Evolutionary conservation across 2,329 filamentous ascomycete genomes (phyloP).

Genomic region (Teratosphaeria destructans): DNA sequence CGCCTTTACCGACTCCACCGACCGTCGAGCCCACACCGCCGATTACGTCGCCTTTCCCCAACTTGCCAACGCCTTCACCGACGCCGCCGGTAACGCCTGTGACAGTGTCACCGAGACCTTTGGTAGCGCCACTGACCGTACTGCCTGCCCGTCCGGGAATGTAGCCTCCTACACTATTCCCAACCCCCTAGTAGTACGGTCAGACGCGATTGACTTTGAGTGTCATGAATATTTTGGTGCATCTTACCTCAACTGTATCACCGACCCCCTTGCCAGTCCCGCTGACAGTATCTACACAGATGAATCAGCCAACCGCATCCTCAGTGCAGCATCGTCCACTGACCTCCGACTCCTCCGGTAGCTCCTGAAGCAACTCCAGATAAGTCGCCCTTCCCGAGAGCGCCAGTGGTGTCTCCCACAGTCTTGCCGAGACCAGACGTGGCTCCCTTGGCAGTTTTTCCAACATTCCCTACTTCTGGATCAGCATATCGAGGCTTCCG

Average conservation of each 20-base stretch:
- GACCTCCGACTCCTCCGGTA: constrained; percentile 16
- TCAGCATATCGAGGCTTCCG: not conserved
- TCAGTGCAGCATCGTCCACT: not conserved
- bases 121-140: constrained; percentile 33
- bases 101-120: constrained; percentile 31
- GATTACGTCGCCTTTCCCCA: constrained; percentile 35
- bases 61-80: constrained; percentile 34
- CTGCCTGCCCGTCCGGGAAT: constrained; percentile 30
- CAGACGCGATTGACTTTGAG: not conserved
- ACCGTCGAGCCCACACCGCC: constrained; percentile 33
- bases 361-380: constrained; percentile 29
- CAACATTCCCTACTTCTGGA: not conserved
- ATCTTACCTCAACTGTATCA: constrained; percentile 21
- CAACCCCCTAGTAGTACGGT: constrained; percentile 6
- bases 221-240: not conserved
- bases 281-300: constrained; percentile 9
- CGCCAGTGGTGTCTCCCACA: constrained; percentile 32
- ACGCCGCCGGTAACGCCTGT: constrained; percentile 32
- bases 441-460: constrained; percentile 1
- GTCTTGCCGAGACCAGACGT: constrained; percentile 5
- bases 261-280: constrained; percentile 21
- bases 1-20: constrained; percentile 27
- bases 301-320: not conserved
- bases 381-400: constrained; percentile 33
- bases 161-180: constrained; percentile 29